Evolutionary conservation across 2,329 filamentous ascomycete species (phyloP).

Genomic region (Neurospora sp.): DNA sequence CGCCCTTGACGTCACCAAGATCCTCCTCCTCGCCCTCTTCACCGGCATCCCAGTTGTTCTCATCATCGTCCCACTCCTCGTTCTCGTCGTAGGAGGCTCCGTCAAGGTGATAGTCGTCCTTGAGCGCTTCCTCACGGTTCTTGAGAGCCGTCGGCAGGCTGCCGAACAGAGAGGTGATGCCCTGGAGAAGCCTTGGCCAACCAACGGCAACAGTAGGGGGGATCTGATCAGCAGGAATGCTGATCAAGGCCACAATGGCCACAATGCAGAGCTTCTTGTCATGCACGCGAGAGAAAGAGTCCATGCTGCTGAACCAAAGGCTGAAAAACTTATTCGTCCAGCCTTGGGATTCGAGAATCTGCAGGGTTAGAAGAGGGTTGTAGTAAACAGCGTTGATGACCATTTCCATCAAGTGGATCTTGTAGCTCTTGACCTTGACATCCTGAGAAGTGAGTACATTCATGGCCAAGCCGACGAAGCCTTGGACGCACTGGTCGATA

Average conservation of each 20-base stretch:
- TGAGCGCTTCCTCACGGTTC: conserved; percentile 85
- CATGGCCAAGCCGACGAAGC: conserved; percentile 89
- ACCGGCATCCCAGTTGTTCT: conserved; percentile 69
- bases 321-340: conserved; percentile 99
- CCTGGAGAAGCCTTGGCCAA: conserved; percentile 83
- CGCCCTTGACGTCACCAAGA: conserved; percentile 63
- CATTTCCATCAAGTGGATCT: conserved; percentile 97
- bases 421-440: conserved; percentile 82
- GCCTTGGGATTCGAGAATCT: conserved; percentile 77
- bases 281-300: conserved; percentile 85
- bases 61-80: conserved; percentile 75
- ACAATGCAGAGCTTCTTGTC: conserved; percentile 98
- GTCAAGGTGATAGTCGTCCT: conserved; percentile 72
- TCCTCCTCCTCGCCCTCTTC: conserved; percentile 59
- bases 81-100: conserved; percentile 50
- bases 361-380: conserved; percentile 75
- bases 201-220: conserved; percentile 88
- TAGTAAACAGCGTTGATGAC: conserved; percentile 98
- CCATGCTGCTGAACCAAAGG: conserved; percentile 94
- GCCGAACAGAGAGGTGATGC: conserved; percentile 84
- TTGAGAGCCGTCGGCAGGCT: conserved; percentile 80
- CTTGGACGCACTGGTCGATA: conserved; percentile 78
- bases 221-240: conserved; percentile 68
- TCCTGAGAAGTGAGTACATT: conserved; percentile 63
- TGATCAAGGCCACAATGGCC: conserved; percentile 78